phyloP scores from a whole-genome alignment of 768 basidiomycete species.

The Boletus rex-veris region DNA sequence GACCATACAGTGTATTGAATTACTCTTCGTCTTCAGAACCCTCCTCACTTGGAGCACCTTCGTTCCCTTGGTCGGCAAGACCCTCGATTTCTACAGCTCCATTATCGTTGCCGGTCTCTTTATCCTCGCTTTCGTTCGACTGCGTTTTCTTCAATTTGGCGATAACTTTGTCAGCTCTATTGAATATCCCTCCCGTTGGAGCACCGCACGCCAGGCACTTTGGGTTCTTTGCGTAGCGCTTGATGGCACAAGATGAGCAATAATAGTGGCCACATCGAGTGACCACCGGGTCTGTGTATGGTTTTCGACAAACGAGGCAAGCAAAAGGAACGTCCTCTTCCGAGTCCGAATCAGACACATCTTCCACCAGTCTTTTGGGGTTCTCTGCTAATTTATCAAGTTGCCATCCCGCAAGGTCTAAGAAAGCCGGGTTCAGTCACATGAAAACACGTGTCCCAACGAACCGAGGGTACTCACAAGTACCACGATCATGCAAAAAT shows the following conservation, averaged over 20 bases:
- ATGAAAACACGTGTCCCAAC: neutral
- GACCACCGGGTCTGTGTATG: constrained; percentile 91
- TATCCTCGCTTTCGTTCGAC: constrained; percentile 49
- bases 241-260: constrained; percentile 92
- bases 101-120: constrained; percentile 37
- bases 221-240: constrained; percentile 88
- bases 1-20: constrained; percentile 24
- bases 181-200: constrained; percentile 94
- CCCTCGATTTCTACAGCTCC: constrained; percentile 60
- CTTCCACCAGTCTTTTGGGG: constrained; percentile 53
- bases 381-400: constrained; percentile 88
- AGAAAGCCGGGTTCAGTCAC: constrained; percentile 10
- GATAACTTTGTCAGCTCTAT: constrained; percentile 89
- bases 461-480: constrained; percentile 53
- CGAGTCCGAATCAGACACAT: constrained; percentile 63
- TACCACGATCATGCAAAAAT: constrained; percentile 97
- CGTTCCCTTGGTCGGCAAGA: constrained; percentile 33
- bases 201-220: constrained; percentile 95
- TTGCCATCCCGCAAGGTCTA: constrained; percentile 98
- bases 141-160: constrained; percentile 78
- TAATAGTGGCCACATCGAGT: constrained; percentile 98
- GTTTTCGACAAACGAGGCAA: constrained; percentile 94
- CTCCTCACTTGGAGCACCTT: constrained; percentile 27
- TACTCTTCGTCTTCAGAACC: constrained; percentile 32
- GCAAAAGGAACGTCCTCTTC: constrained; percentile 95